Evolutionary conservation across 345 rosid species (phyloP).

Genomic region (Pistacia vera): DNA sequence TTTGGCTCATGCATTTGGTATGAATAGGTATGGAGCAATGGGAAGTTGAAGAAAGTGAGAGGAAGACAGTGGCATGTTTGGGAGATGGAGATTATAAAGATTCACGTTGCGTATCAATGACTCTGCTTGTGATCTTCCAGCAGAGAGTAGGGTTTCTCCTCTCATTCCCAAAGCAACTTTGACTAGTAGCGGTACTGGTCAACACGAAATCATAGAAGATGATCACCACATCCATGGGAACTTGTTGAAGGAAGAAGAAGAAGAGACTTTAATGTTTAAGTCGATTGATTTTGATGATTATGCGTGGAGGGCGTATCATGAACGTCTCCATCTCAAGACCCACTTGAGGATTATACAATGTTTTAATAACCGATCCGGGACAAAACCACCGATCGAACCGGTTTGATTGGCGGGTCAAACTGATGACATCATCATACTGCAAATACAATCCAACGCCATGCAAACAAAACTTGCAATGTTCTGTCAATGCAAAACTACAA

Average conservation of each 20-base stretch:
- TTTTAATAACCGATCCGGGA: no score
- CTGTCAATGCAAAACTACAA: no score
- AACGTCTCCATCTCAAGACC: constrained; percentile 64
- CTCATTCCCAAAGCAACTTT: constrained; percentile 26
- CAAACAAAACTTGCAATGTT: no score
- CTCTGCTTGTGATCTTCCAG: constrained; percentile 61
- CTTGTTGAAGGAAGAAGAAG: not conserved
- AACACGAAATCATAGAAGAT: constrained; percentile 15
- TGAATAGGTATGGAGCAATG: constrained; percentile 85
- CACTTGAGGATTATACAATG: constrained; percentile 37
- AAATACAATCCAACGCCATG: no score
- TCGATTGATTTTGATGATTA: constrained; percentile 75
- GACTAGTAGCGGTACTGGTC: no score
- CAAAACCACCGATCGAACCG: no score
- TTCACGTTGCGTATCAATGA: constrained; percentile 45
- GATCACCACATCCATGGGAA: not conserved
- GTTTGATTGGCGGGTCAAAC: no score
- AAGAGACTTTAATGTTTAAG: constrained; percentile 34
- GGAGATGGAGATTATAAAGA: constrained; percentile 28
- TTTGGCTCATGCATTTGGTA: no score
- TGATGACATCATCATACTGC: no score
- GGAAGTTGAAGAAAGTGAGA: constrained; percentile 68
- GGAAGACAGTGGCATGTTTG: constrained; percentile 46
- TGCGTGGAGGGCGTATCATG: constrained; percentile 79
- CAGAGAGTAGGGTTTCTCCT: constrained; percentile 54